Base-by-base conservation (phyloP, 805 yeast species). In the Pichia nakasei region DNA sequence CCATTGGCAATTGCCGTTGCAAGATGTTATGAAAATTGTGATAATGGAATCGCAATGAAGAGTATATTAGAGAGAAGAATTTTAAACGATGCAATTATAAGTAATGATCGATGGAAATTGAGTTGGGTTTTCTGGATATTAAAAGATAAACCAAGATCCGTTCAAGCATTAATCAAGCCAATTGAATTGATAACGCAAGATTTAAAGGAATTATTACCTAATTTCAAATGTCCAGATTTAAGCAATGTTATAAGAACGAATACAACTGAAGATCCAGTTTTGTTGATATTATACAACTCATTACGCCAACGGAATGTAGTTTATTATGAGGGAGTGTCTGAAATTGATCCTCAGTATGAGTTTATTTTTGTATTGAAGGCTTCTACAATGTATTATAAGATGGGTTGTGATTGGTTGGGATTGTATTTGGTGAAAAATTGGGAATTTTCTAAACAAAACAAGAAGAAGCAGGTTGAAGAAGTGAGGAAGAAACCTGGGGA, bases 391-490 rank as follows among this genome's bases (percentile, higher is more conserved):
- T 85, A 87, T 55, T 70, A 77, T 15, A 69, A 94, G 45, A 86
- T 89, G 96, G 97, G 97, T 0, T 89, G 97, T 63, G 95, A 89
- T 54, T 75, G 79, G 47, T 60, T 91, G 35, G 79, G 88, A 0
- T 56, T 85, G 21, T 71, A 77, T 41, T 59, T 88, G 38, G 66
- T 82, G 2, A 68, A 67, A 39, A 76, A 75, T 47, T 89, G 96
- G 96, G 64, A 64, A 26, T 88, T 87, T 55, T 22, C 45, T 8
- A 26, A 11, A 24, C 19, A 11, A 20, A 29, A 8, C 24, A 36
- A 15, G 26, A 22, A 32, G n/a, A 11, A 37, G 29, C 31, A 18
- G 20, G n/a, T n/a, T 20, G 9, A 35, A n/a, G 22, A 33, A 9
- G 9, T 32, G 9, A 38, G 46, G 19, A 47, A 37, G n/a, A 37